Evolutionary conservation across 495 filamentous ascomycete species (phyloP), one percentile per base, ranked within the genome.

Genomic region (Neurospora sp.): DNA sequence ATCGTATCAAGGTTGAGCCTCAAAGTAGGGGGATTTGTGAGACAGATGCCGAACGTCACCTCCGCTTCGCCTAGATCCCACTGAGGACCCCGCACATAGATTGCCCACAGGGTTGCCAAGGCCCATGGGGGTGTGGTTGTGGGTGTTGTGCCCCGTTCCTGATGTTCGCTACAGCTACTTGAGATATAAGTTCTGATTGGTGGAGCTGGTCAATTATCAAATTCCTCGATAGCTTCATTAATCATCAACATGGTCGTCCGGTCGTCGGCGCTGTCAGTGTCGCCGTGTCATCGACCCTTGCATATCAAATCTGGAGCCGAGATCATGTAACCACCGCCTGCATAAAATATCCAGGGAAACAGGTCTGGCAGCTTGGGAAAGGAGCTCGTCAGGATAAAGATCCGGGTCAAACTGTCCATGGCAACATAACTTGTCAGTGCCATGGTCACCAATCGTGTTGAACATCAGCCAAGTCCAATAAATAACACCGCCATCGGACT

Each of bases 51-150:
- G 77, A 77, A 21, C 43, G 24, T 69, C 34, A 11, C 40, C 77
- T 79, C 77, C 77, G 76, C 77, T 48, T 73, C 74, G 66, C 77
- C 76, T 73, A 77, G 66, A 73, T 43, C 77, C 76, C 71, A 73
- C 69, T 15, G 17, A 9, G 34, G 34, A 74, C 74, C 73, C 74
- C 76, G 73, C 73, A 76, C 71, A 24, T 28, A 2, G 24, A 21
- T 48, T 48, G 43, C n/a, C 43, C 43, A 48, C n/a, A 21, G 21
- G 21, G 13, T 34, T 34, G 54, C 54, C 24, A 62, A 62, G 54
- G 21, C 13, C 24, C 54, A 13, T 13, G n/a, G 24, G 21, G 21
- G 45, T 5, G 13, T 1, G 13, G 24, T 19, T 31, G 24, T 62
- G 48, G 48, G 24, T 54, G 45, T 24, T n/a, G 17, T n/a, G n/a